Evolutionary conservation across 1,284 basidiomycete species (phyloP).

Genomic region (Inonotus hispidus): DNA sequence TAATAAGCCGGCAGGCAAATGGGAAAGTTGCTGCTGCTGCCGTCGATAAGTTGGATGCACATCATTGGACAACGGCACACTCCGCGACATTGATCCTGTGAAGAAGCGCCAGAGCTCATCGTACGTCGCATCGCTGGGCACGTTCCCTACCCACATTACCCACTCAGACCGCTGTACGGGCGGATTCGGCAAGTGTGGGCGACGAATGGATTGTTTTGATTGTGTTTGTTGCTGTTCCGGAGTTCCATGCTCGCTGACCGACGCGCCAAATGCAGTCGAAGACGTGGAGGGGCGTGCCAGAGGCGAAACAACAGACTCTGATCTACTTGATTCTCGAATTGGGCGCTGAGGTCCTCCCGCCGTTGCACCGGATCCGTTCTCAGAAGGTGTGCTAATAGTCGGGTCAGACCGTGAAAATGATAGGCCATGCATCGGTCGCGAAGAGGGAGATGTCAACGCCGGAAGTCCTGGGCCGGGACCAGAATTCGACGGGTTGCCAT

Average conservation of each 20-base stretch:
- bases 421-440: neutral
- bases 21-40: constrained; percentile 11
- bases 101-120: constrained; percentile 91
- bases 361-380: neutral
- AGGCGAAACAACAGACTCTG: neutral
- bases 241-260: constrained; percentile 4
- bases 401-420: neutral
- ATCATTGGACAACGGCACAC: constrained; percentile 12
- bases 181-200: constrained; percentile 55
- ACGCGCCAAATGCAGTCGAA: neutral
- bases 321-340: neutral
- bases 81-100: constrained; percentile 34
- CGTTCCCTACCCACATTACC: constrained; percentile 96
- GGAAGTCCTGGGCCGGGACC: neutral
- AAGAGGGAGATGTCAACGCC: neutral
- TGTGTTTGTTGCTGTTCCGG: neutral
- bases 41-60: constrained; percentile 1
- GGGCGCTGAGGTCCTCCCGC: neutral
- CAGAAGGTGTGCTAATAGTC: neutral
- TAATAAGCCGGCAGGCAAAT: constrained; percentile 19
- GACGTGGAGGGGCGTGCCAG: neutral
- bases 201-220: constrained; percentile 19
- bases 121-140: constrained; percentile 78
- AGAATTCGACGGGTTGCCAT: constrained; percentile 19
- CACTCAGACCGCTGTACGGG: constrained; percentile 78